phyloP scores from a whole-genome alignment of 1,284 basidiomycete genomes.

The Rhizopogon parksii region DNA sequence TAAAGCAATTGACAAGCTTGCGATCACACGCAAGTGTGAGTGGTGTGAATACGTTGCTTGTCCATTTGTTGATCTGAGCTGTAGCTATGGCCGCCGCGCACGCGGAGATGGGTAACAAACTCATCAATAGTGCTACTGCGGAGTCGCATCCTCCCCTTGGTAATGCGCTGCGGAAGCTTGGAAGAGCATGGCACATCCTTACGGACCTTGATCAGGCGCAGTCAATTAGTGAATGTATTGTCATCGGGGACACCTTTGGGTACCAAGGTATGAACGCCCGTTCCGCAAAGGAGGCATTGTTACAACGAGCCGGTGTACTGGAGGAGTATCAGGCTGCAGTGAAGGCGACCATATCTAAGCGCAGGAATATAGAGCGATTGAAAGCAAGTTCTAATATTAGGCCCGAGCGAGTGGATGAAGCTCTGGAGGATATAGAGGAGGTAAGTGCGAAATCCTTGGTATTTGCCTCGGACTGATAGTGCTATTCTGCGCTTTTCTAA shows the following conservation, averaged over 20 bases:
- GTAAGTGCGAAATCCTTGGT: slow-evolving; percentile 34
- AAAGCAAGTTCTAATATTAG: slow-evolving; percentile 85
- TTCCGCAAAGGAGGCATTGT: slow-evolving; percentile 86
- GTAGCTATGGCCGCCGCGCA: slow-evolving; percentile 71
- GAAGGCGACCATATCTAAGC: slow-evolving; percentile 86
- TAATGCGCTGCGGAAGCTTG: slow-evolving; percentile 76
- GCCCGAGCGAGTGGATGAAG: slow-evolving; percentile 84
- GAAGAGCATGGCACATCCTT: slow-evolving; percentile 77
- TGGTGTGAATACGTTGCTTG: slow-evolving; percentile 3
- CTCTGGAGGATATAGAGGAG: slow-evolving; percentile 90
- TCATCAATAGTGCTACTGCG: slow-evolving; percentile 81
- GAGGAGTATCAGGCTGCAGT: slow-evolving; percentile 90
- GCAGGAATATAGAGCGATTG: slow-evolving; percentile 82
- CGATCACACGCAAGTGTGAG: slow-evolving; percentile 72
- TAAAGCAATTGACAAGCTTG: slow-evolving; percentile 78
- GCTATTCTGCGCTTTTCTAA: slow-evolving; percentile 7
- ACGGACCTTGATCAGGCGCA: slow-evolving; percentile 82
- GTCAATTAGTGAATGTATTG: slow-evolving; percentile 86
- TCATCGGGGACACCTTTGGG: slow-evolving; percentile 84
- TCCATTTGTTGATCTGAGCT: slow-evolving; percentile 2
- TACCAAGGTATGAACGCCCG: slow-evolving; percentile 94
- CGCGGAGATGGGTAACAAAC: slow-evolving; percentile 83
- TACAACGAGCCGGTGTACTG: slow-evolving; percentile 79
- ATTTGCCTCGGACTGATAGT: background rate
- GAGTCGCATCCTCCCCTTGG: slow-evolving; percentile 79